Evolutionary conservation across 139 green algal genomes (phyloP).

Genomic region (Parachlorella kessleri): DNA sequence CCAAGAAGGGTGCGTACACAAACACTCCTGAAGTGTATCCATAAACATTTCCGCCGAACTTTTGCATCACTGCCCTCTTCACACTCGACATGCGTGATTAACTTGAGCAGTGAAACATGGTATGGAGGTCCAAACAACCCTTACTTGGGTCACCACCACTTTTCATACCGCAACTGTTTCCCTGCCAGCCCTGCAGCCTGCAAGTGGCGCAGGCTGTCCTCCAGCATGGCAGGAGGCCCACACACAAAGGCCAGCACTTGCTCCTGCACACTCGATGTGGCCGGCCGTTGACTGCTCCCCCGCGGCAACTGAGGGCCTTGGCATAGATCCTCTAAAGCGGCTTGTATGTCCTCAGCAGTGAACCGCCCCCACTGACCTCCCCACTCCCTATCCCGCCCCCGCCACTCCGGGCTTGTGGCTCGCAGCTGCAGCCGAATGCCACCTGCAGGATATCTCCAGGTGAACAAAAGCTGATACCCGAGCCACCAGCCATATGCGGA

Average conservation of each 20-base stretch:
- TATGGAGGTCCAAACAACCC: neutral
- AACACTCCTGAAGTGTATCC: no score
- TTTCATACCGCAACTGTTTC: conserved; percentile 3
- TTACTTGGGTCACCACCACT: conserved; percentile 6
- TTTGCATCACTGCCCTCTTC: no score
- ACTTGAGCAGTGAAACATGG: no score
- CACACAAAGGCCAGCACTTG: conserved; percentile 12
- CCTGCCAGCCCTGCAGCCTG: neutral
- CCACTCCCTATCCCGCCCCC: conserved; percentile 2
- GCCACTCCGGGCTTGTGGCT: neutral
- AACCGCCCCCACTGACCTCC: conserved; percentile 5
- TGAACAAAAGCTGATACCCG: neutral
- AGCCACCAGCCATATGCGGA: neutral
- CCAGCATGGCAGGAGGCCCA: conserved; percentile 4
- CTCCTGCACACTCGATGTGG: neutral
- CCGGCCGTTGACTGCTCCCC: neutral
- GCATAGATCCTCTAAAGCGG: neutral
- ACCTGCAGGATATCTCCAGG: neutral
- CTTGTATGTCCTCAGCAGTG: neutral
- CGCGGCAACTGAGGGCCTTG: no score
- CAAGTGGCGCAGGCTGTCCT: neutral
- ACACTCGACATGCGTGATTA: no score
- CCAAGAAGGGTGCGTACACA: no score
- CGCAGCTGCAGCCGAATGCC: conserved; percentile 7
- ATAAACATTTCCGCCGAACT: no score